Evolutionary conservation across 345 rosid species (phyloP).

Genomic region (Clausena lansium): DNA sequence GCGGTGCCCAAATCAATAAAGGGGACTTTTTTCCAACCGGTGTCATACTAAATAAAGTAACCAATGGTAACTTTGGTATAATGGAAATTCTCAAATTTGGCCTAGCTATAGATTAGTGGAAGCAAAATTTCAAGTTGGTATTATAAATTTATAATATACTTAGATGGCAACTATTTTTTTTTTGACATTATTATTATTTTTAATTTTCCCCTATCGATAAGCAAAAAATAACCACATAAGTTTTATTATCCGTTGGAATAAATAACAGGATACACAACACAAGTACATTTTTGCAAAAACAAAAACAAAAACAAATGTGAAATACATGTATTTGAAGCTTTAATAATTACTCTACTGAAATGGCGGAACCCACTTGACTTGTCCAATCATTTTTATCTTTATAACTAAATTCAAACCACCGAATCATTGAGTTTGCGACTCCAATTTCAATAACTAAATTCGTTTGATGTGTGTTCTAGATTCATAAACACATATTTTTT

Average conservation of each 20-base stretch:
- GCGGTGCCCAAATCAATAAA: slow-evolving; percentile 12
- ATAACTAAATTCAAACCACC: neutral
- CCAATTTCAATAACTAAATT: neutral
- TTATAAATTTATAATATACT: no score
- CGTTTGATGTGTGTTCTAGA: no score
- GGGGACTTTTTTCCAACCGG: neutral
- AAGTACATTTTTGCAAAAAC: neutral
- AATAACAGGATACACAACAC: no score
- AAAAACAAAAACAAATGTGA: neutral
- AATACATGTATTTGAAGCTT: neutral
- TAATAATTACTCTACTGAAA: neutral
- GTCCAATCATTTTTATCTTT: neutral
- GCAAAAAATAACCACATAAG: no score
- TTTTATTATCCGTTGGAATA: no score
- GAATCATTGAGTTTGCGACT: neutral
- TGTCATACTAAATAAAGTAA: neutral
- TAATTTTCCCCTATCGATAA: no score
- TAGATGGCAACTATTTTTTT: no score
- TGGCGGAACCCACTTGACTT: neutral
- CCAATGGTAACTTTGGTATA: neutral
- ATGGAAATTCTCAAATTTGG: no score
- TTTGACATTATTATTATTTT: no score
- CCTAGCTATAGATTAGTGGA: no score
- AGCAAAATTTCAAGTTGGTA: no score
- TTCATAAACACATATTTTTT: no score